Percentiles rank a stretch among this genome's conserved stretches.
phyloP scores from a whole-genome alignment of 75 land plant species.

The Ceratopteris richardii region DNA sequence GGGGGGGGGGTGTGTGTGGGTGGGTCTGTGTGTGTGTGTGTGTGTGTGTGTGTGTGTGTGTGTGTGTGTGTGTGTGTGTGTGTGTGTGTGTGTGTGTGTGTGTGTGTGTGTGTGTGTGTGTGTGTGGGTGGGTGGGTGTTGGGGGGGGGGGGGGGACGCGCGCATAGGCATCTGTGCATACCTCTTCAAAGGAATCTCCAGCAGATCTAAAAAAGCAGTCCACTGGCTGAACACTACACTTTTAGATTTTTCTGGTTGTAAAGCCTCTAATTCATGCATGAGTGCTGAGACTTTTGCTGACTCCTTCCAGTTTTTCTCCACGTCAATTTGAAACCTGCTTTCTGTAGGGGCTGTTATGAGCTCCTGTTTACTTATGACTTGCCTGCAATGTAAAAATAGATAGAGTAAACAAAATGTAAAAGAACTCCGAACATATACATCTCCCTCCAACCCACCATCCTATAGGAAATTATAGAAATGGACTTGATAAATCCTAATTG shows the following conservation, averaged over 20 bases:
- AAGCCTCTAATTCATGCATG: constrained; percentile 31
- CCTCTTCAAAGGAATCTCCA: constrained; percentile 52
- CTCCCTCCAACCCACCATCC: not conserved
- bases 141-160: no score
- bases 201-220: constrained; percentile 78
- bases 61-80: no score
- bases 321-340: constrained; percentile 45
- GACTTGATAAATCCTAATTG: no score
- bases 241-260: constrained; percentile 27
- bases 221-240: constrained; percentile 85
- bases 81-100: no score
- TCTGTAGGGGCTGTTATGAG: constrained; percentile 66
- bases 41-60: no score
- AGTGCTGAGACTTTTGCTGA: constrained; percentile 61
- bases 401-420: not conserved
- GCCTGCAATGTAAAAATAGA: constrained; percentile 17
- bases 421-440: not conserved
- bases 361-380: constrained; percentile 35
- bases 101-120: no score
- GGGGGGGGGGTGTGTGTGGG: no score
- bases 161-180: no score
- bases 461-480: no score
- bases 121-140: no score
- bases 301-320: constrained; percentile 69
- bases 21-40: no score